phyloP scores from a whole-genome alignment of 148 eudicot species.

The Rhododendron molle region DNA sequence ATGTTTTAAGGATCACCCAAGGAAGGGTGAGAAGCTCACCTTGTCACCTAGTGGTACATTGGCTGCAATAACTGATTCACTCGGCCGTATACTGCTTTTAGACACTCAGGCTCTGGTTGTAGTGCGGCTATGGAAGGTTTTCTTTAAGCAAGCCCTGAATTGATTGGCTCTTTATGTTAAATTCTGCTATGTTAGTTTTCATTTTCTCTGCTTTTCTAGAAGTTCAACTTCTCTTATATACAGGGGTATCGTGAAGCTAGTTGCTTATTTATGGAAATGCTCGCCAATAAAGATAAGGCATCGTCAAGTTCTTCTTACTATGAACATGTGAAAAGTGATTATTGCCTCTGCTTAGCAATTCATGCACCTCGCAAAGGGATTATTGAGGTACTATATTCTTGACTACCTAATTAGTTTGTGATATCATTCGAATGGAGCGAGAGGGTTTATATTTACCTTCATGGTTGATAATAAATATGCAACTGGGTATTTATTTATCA shows the following conservation, averaged over 20 bases:
- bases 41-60: conserved; percentile 96
- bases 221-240: conserved; percentile 9
- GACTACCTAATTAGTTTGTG: neutral
- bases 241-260: conserved; percentile 96
- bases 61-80: conserved; percentile 99
- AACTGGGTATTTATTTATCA: neutral
- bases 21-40: conserved; percentile 94
- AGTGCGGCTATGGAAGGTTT: conserved; percentile 94
- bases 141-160: conserved; percentile 1
- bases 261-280: conserved; percentile 93
- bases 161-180: neutral
- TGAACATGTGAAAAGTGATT: conserved; percentile 64
- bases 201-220: neutral
- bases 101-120: conserved; percentile 95
- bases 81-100: conserved; percentile 85
- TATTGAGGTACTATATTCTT: conserved; percentile 59
- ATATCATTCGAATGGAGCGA: neutral
- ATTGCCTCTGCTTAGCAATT: conserved; percentile 84
- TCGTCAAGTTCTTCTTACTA: conserved; percentile 36
- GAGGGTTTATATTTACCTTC: neutral
- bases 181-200: neutral
- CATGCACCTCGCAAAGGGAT: conserved; percentile 97
- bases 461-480: neutral
- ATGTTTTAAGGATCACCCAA: conserved; percentile 86
- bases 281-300: conserved; percentile 49